phyloP scores from a whole-genome alignment of 139 green algal genomes.

The Coelastrella sp. region DNA sequence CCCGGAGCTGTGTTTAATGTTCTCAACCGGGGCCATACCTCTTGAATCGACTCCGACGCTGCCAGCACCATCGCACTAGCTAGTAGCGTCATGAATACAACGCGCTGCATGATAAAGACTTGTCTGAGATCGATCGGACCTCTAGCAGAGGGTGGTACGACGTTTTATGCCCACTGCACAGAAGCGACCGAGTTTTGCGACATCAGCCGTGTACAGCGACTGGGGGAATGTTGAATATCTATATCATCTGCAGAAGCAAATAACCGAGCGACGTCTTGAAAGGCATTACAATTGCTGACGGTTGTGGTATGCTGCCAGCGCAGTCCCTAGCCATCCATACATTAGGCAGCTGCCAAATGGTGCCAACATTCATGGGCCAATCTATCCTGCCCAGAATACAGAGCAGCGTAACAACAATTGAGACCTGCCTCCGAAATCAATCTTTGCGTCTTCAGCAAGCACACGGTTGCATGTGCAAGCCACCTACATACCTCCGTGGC shows the following conservation, averaged over 20 bases:
- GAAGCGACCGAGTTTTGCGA: not conserved
- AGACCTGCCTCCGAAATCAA: not conserved
- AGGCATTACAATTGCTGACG: no score
- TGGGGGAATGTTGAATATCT: no score
- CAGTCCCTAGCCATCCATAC: no score
- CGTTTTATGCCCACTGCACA: not conserved
- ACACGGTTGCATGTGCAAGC: no score
- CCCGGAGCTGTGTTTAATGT: no score
- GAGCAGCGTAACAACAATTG: not conserved
- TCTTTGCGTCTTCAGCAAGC: not conserved
- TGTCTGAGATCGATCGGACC: not conserved
- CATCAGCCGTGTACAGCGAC: not conserved
- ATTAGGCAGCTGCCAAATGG: no score
- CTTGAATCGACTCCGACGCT: slow-evolving; percentile 2
- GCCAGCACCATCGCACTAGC: not conserved
- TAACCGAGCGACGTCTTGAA: no score
- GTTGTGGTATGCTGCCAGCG: no score
- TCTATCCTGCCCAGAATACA: not conserved
- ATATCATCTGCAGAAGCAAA: no score
- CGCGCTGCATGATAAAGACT: not conserved
- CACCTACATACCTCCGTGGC: not conserved
- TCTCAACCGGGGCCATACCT: slow-evolving; percentile 22
- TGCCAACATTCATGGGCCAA: no score
- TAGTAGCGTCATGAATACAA: not conserved
- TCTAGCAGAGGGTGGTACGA: not conserved